Evolutionary conservation across 1,139 yeast genomes (phyloP).

Genomic region (Saccharomyces uvarum): DNA sequence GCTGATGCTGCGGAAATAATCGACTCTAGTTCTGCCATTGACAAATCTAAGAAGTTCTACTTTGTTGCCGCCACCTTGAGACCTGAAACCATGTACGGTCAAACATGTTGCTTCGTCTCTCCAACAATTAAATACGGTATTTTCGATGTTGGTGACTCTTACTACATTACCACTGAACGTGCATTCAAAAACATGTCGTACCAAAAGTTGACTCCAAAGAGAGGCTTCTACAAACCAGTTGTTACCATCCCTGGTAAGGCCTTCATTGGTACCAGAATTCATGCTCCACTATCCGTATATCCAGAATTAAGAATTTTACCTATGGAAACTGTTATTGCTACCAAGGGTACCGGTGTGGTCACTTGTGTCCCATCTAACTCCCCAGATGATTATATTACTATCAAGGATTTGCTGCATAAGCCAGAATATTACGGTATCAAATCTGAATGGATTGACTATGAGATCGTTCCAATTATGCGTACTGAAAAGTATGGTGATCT

Average conservation of each 20-base stretch:
- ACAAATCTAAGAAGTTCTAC: conserved; percentile 57
- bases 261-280: conserved; percentile 78
- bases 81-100: conserved; percentile 99
- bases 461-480: conserved; percentile 62
- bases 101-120: conserved; percentile 94
- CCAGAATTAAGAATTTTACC: conserved; percentile 79
- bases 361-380: conserved; percentile 98
- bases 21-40: conserved; percentile 46
- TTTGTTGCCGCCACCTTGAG: conserved; percentile 95
- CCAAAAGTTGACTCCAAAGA: conserved; percentile 84
- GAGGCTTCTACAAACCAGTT: conserved; percentile 68
- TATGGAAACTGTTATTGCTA: conserved; percentile 92
- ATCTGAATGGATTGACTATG: conserved; percentile 77
- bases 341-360: conserved; percentile 98
- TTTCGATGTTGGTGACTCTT: conserved; percentile 78
- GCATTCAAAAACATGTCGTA: conserved; percentile 97
- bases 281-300: conserved; percentile 74
- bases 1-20: conserved; percentile 35
- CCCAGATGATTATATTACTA: conserved; percentile 91
- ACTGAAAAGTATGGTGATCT: conserved; percentile 85
- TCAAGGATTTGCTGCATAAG: conserved; percentile 75
- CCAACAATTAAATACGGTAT: conserved; percentile 91
- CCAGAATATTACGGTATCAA: conserved; percentile 85
- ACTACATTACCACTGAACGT: conserved; percentile 84
- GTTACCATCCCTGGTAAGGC: conserved; percentile 58